Evolutionary conservation across 139 green algal genomes (phyloP).

Genomic region (Haematococcus lacustris): DNA sequence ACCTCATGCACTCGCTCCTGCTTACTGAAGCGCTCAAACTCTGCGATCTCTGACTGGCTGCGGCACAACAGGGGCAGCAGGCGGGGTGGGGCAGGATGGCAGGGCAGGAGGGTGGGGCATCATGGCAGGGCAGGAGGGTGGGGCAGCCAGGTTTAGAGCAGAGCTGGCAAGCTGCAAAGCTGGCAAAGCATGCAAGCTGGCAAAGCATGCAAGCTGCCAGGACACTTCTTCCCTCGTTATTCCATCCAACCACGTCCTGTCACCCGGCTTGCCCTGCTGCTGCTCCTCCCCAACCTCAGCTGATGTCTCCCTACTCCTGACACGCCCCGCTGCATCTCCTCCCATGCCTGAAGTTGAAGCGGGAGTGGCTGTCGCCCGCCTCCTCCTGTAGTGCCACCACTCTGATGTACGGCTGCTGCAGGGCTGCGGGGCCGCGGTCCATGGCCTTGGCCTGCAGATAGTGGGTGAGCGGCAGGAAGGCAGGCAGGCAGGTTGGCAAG

Average conservation of each 20-base stretch:
- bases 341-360: constrained; percentile 55
- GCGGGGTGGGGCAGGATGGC: too few species aligned
- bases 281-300: neutral
- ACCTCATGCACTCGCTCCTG: constrained; percentile 60
- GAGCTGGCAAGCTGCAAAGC: too few species aligned
- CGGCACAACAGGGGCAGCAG: neutral
- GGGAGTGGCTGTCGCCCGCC: constrained; percentile 57
- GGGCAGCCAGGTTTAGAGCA: too few species aligned
- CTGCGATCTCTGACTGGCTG: constrained; percentile 61
- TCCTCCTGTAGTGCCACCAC: constrained; percentile 79
- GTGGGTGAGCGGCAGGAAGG: neutral
- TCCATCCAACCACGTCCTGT: too few species aligned
- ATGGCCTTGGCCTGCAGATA: constrained; percentile 24
- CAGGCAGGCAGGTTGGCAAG: neutral
- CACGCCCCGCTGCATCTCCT: neutral
- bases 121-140: too few species aligned
- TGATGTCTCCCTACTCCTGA: neutral
- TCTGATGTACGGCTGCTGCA: constrained; percentile 91
- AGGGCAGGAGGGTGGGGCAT: too few species aligned
- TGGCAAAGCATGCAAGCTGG: too few species aligned
- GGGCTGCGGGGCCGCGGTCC: constrained; percentile 46
- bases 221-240: too few species aligned
- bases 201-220: too few species aligned
- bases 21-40: constrained; percentile 83
- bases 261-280: neutral